Percentiles rank a stretch among this genome's conserved stretches.
Evolutionary conservation across 2,329 filamentous ascomycete genomes (phyloP).

Genomic region (Alternaria hordeiaustralica): DNA sequence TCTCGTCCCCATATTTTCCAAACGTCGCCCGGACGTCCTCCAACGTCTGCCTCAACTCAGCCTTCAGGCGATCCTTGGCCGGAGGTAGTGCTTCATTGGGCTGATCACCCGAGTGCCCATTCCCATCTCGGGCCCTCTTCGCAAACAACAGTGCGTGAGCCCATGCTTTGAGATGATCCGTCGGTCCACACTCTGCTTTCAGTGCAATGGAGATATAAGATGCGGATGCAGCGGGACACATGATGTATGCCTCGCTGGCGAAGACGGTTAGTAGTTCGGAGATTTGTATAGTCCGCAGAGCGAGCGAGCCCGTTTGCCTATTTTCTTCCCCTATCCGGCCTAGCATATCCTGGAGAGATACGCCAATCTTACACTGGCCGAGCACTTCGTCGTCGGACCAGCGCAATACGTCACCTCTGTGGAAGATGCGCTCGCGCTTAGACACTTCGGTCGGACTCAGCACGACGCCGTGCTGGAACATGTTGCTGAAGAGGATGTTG

Average conservation of each 20-base stretch:
- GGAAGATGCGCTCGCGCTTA: constrained; percentile 63
- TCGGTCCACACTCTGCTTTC: constrained; percentile 62
- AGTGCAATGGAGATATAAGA: constrained; percentile 64
- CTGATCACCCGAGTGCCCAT: constrained; percentile 14
- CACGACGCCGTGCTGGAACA: constrained; percentile 50
- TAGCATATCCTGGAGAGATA: constrained; percentile 50
- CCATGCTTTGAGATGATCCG: constrained; percentile 66
- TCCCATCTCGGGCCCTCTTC: constrained; percentile 20
- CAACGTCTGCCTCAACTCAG: constrained; percentile 51
- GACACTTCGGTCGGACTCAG: constrained; percentile 72
- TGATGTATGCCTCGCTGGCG: constrained; percentile 62
- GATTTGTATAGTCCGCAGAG: constrained; percentile 48
- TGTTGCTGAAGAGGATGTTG: constrained; percentile 72
- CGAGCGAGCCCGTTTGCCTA: constrained; percentile 33
- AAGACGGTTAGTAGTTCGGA: constrained; percentile 60
- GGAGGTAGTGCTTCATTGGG: constrained; percentile 14
- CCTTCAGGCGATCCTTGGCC: constrained; percentile 49
- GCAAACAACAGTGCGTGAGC: constrained; percentile 64
- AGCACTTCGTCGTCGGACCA: constrained; percentile 55
- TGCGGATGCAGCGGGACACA: constrained; percentile 58
- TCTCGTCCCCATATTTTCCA: constrained; percentile 49
- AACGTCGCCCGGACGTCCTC: constrained; percentile 53
- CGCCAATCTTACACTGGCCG: constrained; percentile 63
- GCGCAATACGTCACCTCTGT: constrained; percentile 70
- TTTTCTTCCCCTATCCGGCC: constrained; percentile 33